Percentiles rank a stretch among this genome's conserved stretches.
Evolutionary conservation across 352 stramenopile species (phyloP).

Genomic region (Phytopythium oedochilum): DNA sequence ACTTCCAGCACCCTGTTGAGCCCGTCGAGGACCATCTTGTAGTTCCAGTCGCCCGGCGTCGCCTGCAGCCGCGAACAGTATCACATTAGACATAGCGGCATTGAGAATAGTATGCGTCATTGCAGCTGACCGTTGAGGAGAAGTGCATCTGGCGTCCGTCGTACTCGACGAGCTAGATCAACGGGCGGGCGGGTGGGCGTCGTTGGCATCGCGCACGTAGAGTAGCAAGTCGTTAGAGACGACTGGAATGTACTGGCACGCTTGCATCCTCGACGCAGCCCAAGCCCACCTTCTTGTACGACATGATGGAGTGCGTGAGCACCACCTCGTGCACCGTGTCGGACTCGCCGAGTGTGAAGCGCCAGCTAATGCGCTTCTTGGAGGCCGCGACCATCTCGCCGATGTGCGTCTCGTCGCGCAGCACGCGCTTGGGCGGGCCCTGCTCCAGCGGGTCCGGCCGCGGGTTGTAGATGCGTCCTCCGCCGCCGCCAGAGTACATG

Average conservation of each 20-base stretch:
- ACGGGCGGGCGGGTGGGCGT: too few relatives aligned
- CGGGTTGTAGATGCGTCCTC: conserved; percentile 65
- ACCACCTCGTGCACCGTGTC: conserved; percentile 73
- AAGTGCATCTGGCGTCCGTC: conserved; percentile 81
- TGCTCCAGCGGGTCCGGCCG: conserved; percentile 61
- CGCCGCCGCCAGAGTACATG: conserved; percentile 54
- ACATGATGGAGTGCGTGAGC: conserved; percentile 80
- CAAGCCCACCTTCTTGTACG: conserved; percentile 76
- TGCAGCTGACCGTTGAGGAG: conserved; percentile 50
- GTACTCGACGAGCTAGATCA: conserved; percentile 77
- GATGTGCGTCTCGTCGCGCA: conserved; percentile 72
- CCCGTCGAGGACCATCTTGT: conserved; percentile 73
- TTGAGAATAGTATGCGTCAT: neutral
- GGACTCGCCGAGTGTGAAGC: conserved; percentile 72
- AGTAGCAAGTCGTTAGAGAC: too few relatives aligned
- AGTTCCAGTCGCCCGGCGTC: conserved; percentile 70
- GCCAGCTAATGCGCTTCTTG: conserved; percentile 83
- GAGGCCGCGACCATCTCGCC: conserved; percentile 74
- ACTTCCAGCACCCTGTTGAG: conserved; percentile 77
- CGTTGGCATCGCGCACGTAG: too few relatives aligned
- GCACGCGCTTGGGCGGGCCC: conserved; percentile 64
- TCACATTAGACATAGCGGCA: neutral
- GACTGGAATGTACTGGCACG: too few relatives aligned
- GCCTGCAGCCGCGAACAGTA: conserved; percentile 18
- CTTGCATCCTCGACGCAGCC: too few relatives aligned